Conservation (phyloP, 2,329 filamentous ascomycete species). For the Beauveria rudraprayagi region DNA sequence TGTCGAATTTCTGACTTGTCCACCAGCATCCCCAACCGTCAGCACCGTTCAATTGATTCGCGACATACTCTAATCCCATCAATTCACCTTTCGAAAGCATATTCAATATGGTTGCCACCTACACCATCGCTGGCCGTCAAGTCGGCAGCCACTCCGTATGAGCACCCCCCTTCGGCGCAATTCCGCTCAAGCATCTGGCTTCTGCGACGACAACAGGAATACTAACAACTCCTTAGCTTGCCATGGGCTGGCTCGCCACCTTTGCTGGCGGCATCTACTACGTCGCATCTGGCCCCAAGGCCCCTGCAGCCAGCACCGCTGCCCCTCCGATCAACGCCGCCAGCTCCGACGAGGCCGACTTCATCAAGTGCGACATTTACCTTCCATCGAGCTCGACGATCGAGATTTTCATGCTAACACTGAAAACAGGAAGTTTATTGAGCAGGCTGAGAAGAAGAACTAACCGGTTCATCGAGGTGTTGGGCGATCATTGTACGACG, state of each 20-base stretch:
- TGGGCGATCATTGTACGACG: constrained; percentile 20
- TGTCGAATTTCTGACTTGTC: constrained; percentile 12
- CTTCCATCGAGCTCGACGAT: neutral
- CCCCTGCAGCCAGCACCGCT: constrained; percentile 31
- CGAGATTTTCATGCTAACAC: constrained; percentile 17
- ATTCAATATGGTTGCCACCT: constrained; percentile 32
- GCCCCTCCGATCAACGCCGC: constrained; percentile 54
- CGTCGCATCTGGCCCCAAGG: constrained; percentile 36
- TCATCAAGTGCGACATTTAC: constrained; percentile 48
- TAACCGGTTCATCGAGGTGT: constrained; percentile 20
- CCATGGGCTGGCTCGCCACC: constrained; percentile 46
- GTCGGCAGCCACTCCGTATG: constrained; percentile 55
- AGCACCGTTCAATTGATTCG: constrained; percentile 10
- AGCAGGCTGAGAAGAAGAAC: constrained; percentile 34
- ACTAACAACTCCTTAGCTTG: constrained; percentile 34
- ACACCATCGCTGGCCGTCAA: constrained; percentile 51
- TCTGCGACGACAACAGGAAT: constrained; percentile 14
- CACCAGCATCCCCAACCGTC: constrained; percentile 7
- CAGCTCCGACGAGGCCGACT: constrained; percentile 54
- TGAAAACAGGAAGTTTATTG: constrained; percentile 30
- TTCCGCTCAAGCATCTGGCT: neutral
- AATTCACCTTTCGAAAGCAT: constrained; percentile 17
- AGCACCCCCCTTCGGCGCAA: constrained; percentile 8
- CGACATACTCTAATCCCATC: constrained; percentile 19
- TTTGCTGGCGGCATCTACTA: constrained; percentile 43